phyloP scores from a whole-genome alignment of 768 basidiomycete genomes.

The Panellus pusillus region DNA sequence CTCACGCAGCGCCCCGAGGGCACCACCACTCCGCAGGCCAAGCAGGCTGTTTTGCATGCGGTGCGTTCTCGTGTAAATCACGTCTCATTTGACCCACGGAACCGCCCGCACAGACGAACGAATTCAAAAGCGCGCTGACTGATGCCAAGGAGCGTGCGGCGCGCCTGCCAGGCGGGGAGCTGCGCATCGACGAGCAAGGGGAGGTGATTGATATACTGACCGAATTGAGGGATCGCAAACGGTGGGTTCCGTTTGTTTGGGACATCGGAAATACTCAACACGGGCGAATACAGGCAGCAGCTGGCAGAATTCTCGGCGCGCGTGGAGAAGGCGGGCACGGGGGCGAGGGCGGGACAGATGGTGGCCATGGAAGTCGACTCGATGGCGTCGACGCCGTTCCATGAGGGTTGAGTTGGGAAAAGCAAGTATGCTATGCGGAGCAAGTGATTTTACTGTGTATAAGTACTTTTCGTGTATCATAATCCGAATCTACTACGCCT shows the following conservation, averaged over 20 bases:
- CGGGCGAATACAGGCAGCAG: conserved; percentile 43
- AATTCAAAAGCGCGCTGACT: conserved; percentile 58
- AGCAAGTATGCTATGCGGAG: too few species aligned
- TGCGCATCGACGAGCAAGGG: conserved; percentile 66
- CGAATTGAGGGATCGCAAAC: conserved; percentile 60
- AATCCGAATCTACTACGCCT: conserved; percentile 33
- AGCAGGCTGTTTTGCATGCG: conserved; percentile 66
- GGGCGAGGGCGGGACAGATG: conserved; percentile 23
- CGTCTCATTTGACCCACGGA: neutral
- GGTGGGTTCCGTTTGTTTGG: conserved; percentile 34
- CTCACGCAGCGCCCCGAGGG: conserved; percentile 60
- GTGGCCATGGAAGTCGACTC: conserved; percentile 71
- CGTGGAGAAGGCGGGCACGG: conserved; percentile 35
- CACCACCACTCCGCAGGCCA: conserved; percentile 53
- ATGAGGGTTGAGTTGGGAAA: conserved; percentile 26
- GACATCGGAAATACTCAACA: too few species aligned
- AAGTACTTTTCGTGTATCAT: conserved; percentile 6
- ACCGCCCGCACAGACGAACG: conserved; percentile 56
- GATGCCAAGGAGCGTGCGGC: conserved; percentile 61
- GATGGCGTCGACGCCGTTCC: conserved; percentile 68
- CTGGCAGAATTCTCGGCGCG: conserved; percentile 51
- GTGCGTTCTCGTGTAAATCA: conserved; percentile 31
- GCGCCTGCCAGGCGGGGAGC: conserved; percentile 70
- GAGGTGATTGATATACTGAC: conserved; percentile 71
- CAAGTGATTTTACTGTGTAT: too few species aligned